phyloP scores from a whole-genome alignment of 257 asterid species.

The Anisodus acutangulus region DNA sequence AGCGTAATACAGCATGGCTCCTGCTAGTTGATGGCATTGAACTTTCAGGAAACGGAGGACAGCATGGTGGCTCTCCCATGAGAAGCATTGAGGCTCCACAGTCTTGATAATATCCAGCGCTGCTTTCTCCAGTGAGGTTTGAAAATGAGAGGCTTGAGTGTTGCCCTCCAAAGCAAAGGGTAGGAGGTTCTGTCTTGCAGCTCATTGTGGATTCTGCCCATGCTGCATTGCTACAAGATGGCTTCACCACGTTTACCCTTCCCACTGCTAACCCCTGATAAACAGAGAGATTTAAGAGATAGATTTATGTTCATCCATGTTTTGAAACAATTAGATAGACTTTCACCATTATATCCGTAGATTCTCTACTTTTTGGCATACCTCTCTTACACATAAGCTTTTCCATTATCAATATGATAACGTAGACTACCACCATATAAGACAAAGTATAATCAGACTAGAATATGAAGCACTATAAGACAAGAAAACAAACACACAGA shows the following conservation, averaged over 20 bases:
- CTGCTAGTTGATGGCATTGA: constrained; percentile 65
- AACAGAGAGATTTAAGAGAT: constrained; percentile 19
- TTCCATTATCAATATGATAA: not conserved
- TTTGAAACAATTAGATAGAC: not conserved
- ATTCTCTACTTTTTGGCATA: not conserved
- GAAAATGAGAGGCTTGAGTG: constrained; percentile 64
- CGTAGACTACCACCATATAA: constrained; percentile 14
- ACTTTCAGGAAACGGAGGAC: constrained; percentile 62
- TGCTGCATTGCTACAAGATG: constrained; percentile 83
- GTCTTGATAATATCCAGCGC: constrained; percentile 64
- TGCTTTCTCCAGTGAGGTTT: constrained; percentile 67
- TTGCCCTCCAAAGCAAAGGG: constrained; percentile 56
- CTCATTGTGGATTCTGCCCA: constrained; percentile 76
- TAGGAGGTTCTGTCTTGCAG: constrained; percentile 87
- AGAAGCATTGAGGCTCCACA: constrained; percentile 65
- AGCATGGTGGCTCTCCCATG: constrained; percentile 77
- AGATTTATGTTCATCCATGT: constrained; percentile 10
- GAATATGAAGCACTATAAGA: not conserved
- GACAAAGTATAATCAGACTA: not conserved
- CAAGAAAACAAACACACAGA: not conserved
- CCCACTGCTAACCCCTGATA: constrained; percentile 60
- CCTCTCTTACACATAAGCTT: not conserved
- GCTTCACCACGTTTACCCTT: constrained; percentile 51
- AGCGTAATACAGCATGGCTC: constrained; percentile 85
- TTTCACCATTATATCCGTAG: not conserved